Evolutionary conservation across 768 basidiomycete species (phyloP), one percentile per base, ranked within the genome.

Genomic region (Calocera cornea): DNA sequence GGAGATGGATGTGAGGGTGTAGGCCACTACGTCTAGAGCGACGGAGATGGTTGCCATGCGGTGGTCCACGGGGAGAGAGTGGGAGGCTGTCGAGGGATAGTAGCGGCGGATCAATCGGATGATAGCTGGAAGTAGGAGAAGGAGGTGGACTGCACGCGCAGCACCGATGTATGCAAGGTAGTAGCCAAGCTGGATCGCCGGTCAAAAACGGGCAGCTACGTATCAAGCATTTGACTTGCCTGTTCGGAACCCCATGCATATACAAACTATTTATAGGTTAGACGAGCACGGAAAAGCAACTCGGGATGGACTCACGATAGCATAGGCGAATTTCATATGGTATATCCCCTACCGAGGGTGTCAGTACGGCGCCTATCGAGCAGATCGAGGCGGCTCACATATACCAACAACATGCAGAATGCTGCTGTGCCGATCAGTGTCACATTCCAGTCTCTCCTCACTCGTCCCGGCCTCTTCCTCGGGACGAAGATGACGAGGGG

Each of bases 251-350:
- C 81, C 89, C 89, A 90, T 12, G 78, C 74, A 71, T 87, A 90
- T 11, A 33, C 31, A 19, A 60, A 86, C 78, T 65, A 29, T 22
- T 1, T 34, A 19, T 3, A 29, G 8, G 49, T 29, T 41, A 34
- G 34, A 36, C 67, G 2, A 10, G 44, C 3, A 29, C 33, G 47
- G n/a, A 24, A 63, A 10, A 41, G 31, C 12, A 17, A 8, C 22
- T 7, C 27, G 36, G 11, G 38, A 66, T 22, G 8, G 11, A 47
- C 41, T 47, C n/a, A 64, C 64, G 72, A 90, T 84, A 0, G 87
- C 89, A 69, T 90, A 92, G 38, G 91, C 77, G 70, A 90, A 90
- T 75, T 91, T 92, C 68, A 87, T 79, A 65, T 84, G 86, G 75
- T 85, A 87, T 0, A 91, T 75, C 19, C 88, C 90, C 83, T 87